Evolutionary conservation across 345 rosid species (phyloP).

Genomic region (Citrus inodora): DNA sequence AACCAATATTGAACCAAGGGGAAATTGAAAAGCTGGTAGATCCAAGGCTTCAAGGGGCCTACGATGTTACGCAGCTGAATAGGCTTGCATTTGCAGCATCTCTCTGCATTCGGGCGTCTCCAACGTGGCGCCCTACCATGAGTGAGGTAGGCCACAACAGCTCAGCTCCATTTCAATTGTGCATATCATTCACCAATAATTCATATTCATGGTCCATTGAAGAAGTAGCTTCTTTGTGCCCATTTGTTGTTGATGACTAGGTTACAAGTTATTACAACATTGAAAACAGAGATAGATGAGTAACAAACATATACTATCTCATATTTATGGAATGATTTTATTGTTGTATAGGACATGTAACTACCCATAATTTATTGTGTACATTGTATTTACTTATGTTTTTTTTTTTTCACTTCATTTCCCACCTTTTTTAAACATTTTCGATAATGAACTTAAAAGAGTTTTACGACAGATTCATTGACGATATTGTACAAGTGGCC

Average conservation of each 20-base stretch:
- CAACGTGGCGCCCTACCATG: constrained; percentile 86
- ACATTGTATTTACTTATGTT: background rate
- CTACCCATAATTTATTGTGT: background rate
- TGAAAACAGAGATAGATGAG: background rate
- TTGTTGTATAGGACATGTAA: background rate
- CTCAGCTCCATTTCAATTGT: background rate
- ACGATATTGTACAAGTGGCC: background rate
- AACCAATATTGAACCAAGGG: constrained; percentile 59
- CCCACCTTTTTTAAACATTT: background rate
- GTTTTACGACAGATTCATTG: background rate
- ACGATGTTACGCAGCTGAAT: constrained; percentile 51
- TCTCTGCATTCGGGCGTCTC: constrained; percentile 75
- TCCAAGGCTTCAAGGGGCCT: constrained; percentile 71
- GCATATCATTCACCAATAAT: constrained; percentile 1
- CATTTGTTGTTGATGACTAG: background rate
- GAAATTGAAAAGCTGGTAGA: constrained; percentile 66
- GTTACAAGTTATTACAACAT: background rate
- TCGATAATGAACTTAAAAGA: background rate
- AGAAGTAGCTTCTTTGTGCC: background rate
- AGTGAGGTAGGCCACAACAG: constrained; percentile 51
- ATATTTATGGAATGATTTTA: background rate
- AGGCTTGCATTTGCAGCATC: constrained; percentile 80
- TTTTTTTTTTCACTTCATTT: background rate
- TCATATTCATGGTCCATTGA: background rate
- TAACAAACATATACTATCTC: background rate